Conservation (phyloP, 495 filamentous ascomycete species). For the Trichoderma virens region DNA sequence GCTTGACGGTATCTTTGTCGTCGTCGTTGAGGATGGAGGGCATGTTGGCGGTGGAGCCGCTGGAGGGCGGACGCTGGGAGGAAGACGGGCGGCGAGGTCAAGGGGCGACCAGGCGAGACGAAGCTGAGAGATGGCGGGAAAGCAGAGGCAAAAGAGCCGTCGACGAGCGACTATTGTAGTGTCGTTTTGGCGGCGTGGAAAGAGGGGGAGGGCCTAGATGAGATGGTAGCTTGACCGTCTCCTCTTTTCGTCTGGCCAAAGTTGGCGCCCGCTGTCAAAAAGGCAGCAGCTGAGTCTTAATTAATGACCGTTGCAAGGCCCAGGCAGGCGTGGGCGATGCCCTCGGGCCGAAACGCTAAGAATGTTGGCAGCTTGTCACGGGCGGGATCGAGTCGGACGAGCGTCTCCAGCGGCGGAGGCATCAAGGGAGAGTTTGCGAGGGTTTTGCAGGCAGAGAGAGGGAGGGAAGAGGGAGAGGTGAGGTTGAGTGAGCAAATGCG, state of each 20-base stretch:
- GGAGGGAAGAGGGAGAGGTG: background rate
- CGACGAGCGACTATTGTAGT: background rate
- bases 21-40: constrained; percentile 82
- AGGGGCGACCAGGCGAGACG: background rate
- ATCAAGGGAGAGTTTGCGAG: background rate
- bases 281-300: background rate
- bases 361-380: background rate
- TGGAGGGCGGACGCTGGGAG: background rate
- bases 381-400: background rate
- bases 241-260: background rate
- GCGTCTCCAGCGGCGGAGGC: constrained; percentile 3
- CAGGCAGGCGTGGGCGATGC: background rate
- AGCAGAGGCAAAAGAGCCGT: background rate
- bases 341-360: background rate
- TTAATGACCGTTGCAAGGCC: background rate
- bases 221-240: background rate
- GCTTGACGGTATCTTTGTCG: constrained; percentile 89
- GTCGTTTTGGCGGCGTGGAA: constrained; percentile 7
- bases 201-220: background rate
- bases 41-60: constrained; percentile 40
- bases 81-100: background rate
- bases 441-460: background rate
- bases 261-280: constrained; percentile 8
- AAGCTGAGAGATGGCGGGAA: background rate
- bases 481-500: background rate